phyloP scores from a whole-genome alignment of 2,329 filamentous ascomycete genomes.

The Aureobasidium subglaciale region DNA sequence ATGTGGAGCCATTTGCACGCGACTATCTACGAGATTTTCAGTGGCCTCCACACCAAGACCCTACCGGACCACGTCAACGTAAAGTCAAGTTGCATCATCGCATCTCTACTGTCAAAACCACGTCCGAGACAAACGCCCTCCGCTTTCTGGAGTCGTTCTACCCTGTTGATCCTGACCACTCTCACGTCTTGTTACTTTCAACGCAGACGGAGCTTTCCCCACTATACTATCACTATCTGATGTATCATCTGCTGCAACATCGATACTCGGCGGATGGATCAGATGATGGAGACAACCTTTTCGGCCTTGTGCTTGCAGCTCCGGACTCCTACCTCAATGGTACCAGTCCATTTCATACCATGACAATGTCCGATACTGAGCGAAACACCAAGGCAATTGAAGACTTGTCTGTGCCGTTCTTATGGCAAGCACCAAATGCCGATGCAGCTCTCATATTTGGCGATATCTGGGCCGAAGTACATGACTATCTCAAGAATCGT shows the following conservation, averaged over 20 bases:
- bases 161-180: constrained; percentile 55
- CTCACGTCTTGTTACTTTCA: constrained; percentile 79
- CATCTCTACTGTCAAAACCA: constrained; percentile 54
- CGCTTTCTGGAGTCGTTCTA: constrained; percentile 85
- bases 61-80: constrained; percentile 36
- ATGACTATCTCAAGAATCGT: constrained; percentile 65
- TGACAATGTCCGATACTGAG: constrained; percentile 28
- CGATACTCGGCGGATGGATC: constrained; percentile 54
- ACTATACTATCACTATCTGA: constrained; percentile 79
- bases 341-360: constrained; percentile 46
- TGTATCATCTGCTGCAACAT: constrained; percentile 70
- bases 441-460: constrained; percentile 79
- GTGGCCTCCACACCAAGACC: constrained; percentile 56
- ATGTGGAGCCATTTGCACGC: constrained; percentile 59
- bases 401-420: constrained; percentile 51
- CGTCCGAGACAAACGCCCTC: constrained; percentile 63
- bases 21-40: constrained; percentile 55
- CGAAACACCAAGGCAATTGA: constrained; percentile 21
- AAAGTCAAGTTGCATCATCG: constrained; percentile 66
- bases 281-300: constrained; percentile 48
- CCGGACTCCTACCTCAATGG: constrained; percentile 60
- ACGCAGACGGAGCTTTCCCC: constrained; percentile 72
- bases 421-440: constrained; percentile 80
- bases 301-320: constrained; percentile 74
- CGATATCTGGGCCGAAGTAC: constrained; percentile 78